Evolutionary conservation across 129 eudicot species (phyloP).

Genomic region (Pseudognaphalium luteoalbum): DNA sequence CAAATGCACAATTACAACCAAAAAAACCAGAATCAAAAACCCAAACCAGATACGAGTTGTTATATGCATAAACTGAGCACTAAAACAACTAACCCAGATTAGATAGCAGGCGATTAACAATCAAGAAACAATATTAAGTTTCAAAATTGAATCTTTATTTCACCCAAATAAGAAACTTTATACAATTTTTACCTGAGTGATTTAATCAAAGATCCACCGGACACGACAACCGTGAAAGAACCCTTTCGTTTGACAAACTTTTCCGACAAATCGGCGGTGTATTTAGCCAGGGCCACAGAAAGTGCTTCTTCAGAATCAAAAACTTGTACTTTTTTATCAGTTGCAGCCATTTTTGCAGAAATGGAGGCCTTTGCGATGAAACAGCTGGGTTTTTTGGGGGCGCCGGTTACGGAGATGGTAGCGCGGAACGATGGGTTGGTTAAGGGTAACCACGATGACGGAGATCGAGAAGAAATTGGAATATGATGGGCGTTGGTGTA

Average conservation of each 20-base stretch:
- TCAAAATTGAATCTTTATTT: background rate
- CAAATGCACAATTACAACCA: background rate
- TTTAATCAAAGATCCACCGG: slow-evolving; percentile 74
- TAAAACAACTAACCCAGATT: background rate
- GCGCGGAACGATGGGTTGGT: slow-evolving; percentile 14
- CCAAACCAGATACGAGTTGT: background rate
- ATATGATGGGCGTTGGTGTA: background rate
- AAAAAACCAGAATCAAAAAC: background rate
- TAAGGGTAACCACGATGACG: slow-evolving; percentile 30
- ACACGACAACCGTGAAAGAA: slow-evolving; percentile 63
- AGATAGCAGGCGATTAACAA: too few relatives aligned
- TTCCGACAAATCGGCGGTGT: slow-evolving; percentile 54
- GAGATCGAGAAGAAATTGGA: slow-evolving; percentile 27
- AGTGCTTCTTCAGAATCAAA: slow-evolving; percentile 57
- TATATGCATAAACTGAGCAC: background rate
- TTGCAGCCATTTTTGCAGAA: slow-evolving; percentile 39
- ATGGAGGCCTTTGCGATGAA: slow-evolving; percentile 23
- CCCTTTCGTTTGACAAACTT: slow-evolving; percentile 42
- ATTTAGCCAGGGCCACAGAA: slow-evolving; percentile 56
- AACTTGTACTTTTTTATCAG: slow-evolving; percentile 41
- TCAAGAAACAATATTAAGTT: background rate
- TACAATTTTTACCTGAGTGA: slow-evolving; percentile 52
- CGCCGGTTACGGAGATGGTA: slow-evolving; percentile 6
- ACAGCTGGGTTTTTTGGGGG: slow-evolving; percentile 4
- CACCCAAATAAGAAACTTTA: background rate